Evolutionary conservation across 768 basidiomycete species (phyloP), one percentile per base, ranked within the genome.

Genomic region (Suillus subalutaceus): DNA sequence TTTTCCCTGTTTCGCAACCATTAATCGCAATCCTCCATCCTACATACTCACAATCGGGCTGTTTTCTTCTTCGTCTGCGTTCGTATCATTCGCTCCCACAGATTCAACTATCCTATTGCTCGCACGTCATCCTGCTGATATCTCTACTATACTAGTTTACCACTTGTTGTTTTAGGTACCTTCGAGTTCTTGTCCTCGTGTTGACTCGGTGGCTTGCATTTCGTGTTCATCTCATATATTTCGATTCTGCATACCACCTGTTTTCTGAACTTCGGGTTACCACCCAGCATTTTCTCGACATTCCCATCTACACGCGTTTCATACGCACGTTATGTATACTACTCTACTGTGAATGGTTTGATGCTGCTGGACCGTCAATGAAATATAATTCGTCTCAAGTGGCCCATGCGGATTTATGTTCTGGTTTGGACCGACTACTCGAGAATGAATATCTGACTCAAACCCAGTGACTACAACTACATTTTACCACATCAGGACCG

Each of bases 141-240:
- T 75, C 66, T 66, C 64, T 75, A 77, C 72, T 74, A 77, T 71
- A 75, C 41, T 77, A 77, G 70, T 75, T 71, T 71, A 76, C 75
- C 67, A 62, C 62, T 38, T 46, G 61, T 65, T 65, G 64, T 65
- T 65, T 40, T 63, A 55, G 62, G 62, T 64, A 62, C 38, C 44
- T 50, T 58, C 53, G 48, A 52, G 63, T 65, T 64, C 61, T 67
- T 59, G 65, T 37, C 12, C 35, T 32, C 61, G 38, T 40, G 62
- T 64, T 60, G 59, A 62, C 66, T 52, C 55, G 61, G 56, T 53
- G 41, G 30, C 50, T 61, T 58, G n/a, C 56, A 55, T 63, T 46
- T 67, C 62, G 62, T 41, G 56, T 61, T 69, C 68, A 62, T 65
- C 59, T 57, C 55, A 56, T 55, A 56, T 55, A 55, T 37, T 37